These are phyloP conservation scores for Zopfochytrium polystomum DNA, from an alignment of 371 early-diverging fungal genomes.

Conservation along the genomic window DNA sequence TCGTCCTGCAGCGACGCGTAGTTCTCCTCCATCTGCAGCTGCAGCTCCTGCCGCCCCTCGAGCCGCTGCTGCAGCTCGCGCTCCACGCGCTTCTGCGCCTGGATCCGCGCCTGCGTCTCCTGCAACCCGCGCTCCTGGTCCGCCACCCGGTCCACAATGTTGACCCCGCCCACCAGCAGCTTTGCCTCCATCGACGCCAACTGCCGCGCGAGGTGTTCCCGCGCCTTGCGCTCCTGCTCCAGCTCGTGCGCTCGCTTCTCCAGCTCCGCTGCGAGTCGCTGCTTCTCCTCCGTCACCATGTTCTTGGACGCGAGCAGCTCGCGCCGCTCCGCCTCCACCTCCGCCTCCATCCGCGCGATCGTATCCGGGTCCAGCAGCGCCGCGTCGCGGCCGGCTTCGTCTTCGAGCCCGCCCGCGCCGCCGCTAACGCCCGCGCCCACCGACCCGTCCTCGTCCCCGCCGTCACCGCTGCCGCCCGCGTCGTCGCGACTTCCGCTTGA, in stretches of 20 bases:
- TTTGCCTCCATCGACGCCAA: slow-evolving; percentile 50
- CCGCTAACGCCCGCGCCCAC: slow-evolving; percentile 3
- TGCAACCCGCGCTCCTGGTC: slow-evolving; percentile 45
- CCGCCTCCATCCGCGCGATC: slow-evolving; percentile 46
- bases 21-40: slow-evolving; percentile 56
- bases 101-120: slow-evolving; percentile 40
- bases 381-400: slow-evolving; percentile 11
- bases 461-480: slow-evolving; percentile 48
- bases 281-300: slow-evolving; percentile 47
- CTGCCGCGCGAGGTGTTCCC: slow-evolving; percentile 46
- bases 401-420: slow-evolving; percentile 16
- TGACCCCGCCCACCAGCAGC: slow-evolving; percentile 56
- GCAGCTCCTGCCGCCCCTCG: slow-evolving; percentile 44
- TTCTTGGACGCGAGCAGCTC: slow-evolving; percentile 39
- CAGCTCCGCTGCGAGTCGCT: slow-evolving; percentile 46
- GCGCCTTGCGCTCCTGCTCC: slow-evolving; percentile 44
- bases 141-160: slow-evolving; percentile 48
- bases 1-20: slow-evolving; percentile 55
- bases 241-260: slow-evolving; percentile 48
- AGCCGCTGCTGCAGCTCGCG: slow-evolving; percentile 48
- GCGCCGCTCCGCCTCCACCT: slow-evolving; percentile 46
- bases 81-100: slow-evolving; percentile 43
- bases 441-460: slow-evolving; percentile 24
- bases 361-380: slow-evolving; percentile 43
- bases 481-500: slow-evolving; percentile 43